Base-by-base conservation (phyloP, 2,329 filamentous ascomycete genomes). In the Fonsecaea monophora region DNA sequence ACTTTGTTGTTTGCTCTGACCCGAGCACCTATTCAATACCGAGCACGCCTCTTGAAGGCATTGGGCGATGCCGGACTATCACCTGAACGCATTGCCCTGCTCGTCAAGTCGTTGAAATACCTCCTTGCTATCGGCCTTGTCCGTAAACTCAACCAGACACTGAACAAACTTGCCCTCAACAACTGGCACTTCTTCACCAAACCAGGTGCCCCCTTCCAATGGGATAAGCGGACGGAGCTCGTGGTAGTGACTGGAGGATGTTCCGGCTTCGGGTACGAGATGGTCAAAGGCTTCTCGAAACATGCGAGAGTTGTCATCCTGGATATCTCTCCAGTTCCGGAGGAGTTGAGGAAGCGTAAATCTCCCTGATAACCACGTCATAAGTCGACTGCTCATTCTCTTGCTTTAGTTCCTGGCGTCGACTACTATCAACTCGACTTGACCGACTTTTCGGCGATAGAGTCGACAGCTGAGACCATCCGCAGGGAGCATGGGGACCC, bases 401-500 rank as follows among this genome's bases (percentile, higher is more conserved):
- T 4, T 59, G 38, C 18, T 10, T 53, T 25, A 62, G 73, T 74
- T 15, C 63, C 67, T 74, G 78, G 85, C 9, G 86, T 92, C n/a
- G 81, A 85, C 75, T 90, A 87, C 80, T 91, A 88, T 80, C 80
- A 88, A 71, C 90, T 88, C 80, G 90, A 94, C 77, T 85, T 94
- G 70, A 87, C 87, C 57, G 88, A 85, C 0, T 80, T 85, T 4
- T 74, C 81, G 13, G 82, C 81, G 38, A 83, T 92, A 70, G 75
- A 82, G 10, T 76, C 60, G 18, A 62, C 65, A 3, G 63, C 66
- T 6, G 66, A 67, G 13, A 32, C 79, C 2, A 84, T 92, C 74
- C 84, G 85, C 62, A 76, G 77, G 42, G 77, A 84, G 10, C 80
- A 90, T 65, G 90, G 89, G 64, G 74, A 85, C 57, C 90, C 90